These are phyloP conservation scores for Xylaria bambusicola DNA, from an alignment of 495 filamentous ascomycete species.

Conservation along the genomic window DNA sequence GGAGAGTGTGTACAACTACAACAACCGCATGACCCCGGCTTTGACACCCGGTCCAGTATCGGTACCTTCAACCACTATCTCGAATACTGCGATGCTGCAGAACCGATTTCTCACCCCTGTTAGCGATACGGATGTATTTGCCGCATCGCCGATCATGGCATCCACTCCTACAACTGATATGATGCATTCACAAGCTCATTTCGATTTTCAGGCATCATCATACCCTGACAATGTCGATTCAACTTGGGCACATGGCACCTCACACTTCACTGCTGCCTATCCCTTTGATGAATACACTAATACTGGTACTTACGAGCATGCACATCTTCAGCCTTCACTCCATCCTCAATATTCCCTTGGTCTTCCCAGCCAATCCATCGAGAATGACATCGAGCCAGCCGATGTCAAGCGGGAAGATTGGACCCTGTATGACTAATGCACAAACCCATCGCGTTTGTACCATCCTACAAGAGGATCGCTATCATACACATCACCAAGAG, in stretches of 20 bases:
- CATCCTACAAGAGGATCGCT: too few species aligned
- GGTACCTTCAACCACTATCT: constrained; percentile 16
- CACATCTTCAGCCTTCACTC: constrained; percentile 27
- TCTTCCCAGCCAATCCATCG: constrained; percentile 27
- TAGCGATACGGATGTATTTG: constrained; percentile 45
- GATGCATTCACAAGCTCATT: constrained; percentile 25
- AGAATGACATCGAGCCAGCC: constrained; percentile 30
- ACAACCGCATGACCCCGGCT: constrained; percentile 27
- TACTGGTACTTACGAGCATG: constrained; percentile 28
- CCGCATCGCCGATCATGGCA: constrained; percentile 25
- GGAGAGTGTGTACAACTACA: constrained; percentile 28
- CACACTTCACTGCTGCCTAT: constrained; percentile 27
- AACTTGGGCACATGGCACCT: constrained; percentile 23
- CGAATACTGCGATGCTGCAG: constrained; percentile 29
- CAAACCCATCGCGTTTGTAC: too few species aligned
- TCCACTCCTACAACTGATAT: constrained; percentile 33
- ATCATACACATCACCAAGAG: too few species aligned
- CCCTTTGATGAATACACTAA: constrained; percentile 26
- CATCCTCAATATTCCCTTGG: constrained; percentile 27
- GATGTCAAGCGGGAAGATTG: constrained; percentile 43
- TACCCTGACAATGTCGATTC: constrained; percentile 30
- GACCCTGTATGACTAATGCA: constrained; percentile 24
- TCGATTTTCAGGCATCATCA: constrained; percentile 29
- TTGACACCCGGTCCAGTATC: constrained; percentile 28
- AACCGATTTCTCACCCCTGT: constrained; percentile 45